These are phyloP conservation scores for Yamadazyma blattariae DNA, from an alignment of 1,139 yeast genomes.

Conservation along the genomic window DNA sequence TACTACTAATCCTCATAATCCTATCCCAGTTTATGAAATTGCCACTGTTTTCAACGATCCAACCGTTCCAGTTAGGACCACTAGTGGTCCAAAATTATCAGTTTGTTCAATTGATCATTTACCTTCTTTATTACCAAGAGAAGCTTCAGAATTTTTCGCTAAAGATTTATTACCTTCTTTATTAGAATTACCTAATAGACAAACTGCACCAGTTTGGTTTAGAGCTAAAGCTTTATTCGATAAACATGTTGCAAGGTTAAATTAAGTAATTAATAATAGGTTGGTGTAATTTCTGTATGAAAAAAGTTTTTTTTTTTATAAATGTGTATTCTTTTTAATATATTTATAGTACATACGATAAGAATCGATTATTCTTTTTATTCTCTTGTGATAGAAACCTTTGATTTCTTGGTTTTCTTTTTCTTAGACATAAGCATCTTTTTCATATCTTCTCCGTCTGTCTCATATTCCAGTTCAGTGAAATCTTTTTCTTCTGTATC, in stretches of 20 bases:
- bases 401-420: conserved; percentile 37
- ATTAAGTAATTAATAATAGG: no score
- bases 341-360: not conserved
- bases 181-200: conserved; percentile 77
- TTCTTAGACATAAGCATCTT: conserved; percentile 39
- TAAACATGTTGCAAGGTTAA: conserved; percentile 54
- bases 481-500: conserved; percentile 32
- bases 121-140: conserved; percentile 94
- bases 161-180: conserved; percentile 85
- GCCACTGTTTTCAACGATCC: conserved; percentile 92
- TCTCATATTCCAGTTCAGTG: conserved; percentile 66
- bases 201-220: conserved; percentile 84
- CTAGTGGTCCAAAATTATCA: conserved; percentile 79
- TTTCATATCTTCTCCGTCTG: conserved; percentile 56
- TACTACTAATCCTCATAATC: conserved; percentile 97
- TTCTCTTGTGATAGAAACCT: conserved; percentile 58
- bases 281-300: no score
- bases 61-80: conserved; percentile 76
- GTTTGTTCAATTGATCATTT: conserved; percentile 97
- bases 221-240: conserved; percentile 82
- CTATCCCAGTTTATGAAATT: conserved; percentile 86
- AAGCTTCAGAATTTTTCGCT: conserved; percentile 89
- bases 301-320: no score
- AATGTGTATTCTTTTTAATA: not conserved
- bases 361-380: no score